Conservation (phyloP, 2,329 filamentous ascomycete genomes). For the Claviceps arundinis region DNA sequence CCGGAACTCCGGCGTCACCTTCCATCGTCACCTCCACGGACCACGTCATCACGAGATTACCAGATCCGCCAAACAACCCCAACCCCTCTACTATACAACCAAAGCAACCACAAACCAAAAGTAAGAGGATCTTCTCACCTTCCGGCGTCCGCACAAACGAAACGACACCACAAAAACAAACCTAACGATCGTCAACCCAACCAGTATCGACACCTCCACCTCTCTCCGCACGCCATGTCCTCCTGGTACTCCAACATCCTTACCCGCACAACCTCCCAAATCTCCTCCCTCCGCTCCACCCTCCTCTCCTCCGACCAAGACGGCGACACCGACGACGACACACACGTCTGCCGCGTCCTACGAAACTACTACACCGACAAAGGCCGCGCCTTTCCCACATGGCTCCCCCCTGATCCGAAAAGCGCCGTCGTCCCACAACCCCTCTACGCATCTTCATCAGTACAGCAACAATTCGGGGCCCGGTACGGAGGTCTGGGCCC, state of each 20-base stretch:
- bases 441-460: constrained; percentile 31
- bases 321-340: constrained; percentile 75
- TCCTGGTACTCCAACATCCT: constrained; percentile 70
- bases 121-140: no score
- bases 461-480: constrained; percentile 31
- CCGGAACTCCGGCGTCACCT: no score
- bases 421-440: constrained; percentile 27
- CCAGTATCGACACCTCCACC: not conserved
- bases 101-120: no score
- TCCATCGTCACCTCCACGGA: no score
- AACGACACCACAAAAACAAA: not conserved
- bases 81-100: no score
- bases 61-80: no score
- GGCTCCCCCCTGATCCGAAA: constrained; percentile 86
- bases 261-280: constrained; percentile 50
- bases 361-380: constrained; percentile 89
- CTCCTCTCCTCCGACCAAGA: constrained; percentile 54
- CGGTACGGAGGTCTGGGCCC: constrained; percentile 36
- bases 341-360: constrained; percentile 85
- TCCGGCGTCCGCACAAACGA: no score
- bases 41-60: no score
- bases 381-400: constrained; percentile 63
- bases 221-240: constrained; percentile 39
- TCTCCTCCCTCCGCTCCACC: constrained; percentile 53
- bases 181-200: not conserved